Base-by-base conservation (phyloP, 257 asterid species). In the Solanum okadae region DNA sequence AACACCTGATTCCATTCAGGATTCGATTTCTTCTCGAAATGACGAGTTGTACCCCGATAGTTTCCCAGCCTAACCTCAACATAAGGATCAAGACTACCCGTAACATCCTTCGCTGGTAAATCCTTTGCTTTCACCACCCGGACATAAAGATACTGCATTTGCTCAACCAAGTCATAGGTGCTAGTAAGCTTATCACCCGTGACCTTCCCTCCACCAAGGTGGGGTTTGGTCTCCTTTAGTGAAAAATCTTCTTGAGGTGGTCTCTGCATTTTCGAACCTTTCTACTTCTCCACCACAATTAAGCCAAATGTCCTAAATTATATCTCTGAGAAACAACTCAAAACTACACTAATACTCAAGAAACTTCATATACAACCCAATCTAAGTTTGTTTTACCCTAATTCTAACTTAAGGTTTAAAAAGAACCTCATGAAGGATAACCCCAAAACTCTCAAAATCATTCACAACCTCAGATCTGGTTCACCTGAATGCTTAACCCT, bases 31-130 rank as follows among this genome's bases (percentile, higher is more conserved):
- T 89, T 73, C 88, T 86, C 89, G 3, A 89, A 70, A 46, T 89
- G 89, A 68, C 56, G 78, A 34, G 91, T 89, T 5, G 79, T 67
- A 38, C 91, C 91, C 61, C 81, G 73, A 78, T 89, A 89, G 46
- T 89, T 89, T 33, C 91, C 91, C 15, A 87, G 82, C 67, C 79
- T 82, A n/a, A 89, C 89, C 86, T 87, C 91, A 72, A 89, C 91
- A 87, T 86, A 89, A 23, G 91, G 91, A 63, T 87, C 89, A 35
- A 75, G 85, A 76, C 88, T 88, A 4, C 89, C 90, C 4, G 90
- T 56, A 23, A 85, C 70, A 85, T 88, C 85, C 44, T 84, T 88
- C 31, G 49, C 9, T 5, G 90, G 90, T 10, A 88, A 52, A 22
- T 85, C 81, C 23, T 46, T 79, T 1, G 90, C 90, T 81, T 87